Conservation (phyloP, 441 rosid species). For the Pelargonium cotyledonis region DNA sequence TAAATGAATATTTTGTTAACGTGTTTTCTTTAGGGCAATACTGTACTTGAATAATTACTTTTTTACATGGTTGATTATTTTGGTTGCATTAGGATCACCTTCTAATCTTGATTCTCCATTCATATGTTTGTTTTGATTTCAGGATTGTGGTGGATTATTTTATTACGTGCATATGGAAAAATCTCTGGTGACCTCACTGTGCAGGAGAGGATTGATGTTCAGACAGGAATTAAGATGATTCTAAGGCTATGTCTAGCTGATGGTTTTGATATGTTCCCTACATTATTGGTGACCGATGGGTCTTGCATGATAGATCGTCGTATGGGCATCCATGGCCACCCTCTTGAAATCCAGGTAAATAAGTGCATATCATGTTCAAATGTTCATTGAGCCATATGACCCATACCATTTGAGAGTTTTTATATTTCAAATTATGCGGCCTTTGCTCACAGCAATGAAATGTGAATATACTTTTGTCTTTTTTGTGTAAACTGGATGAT, state of each 20-base stretch:
- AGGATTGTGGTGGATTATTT: slow-evolving; percentile 97
- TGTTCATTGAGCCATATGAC: background rate
- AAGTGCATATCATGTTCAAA: background rate
- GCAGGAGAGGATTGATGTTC: slow-evolving; percentile 92
- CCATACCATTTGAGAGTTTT: background rate
- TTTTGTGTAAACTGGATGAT: too few relatives aligned
- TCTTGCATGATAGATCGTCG: slow-evolving; percentile 95
- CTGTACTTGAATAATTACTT: background rate
- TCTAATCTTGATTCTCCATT: background rate
- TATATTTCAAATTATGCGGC: too few relatives aligned
- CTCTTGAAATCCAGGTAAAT: slow-evolving; percentile 84
- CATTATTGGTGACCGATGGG: slow-evolving; percentile 83
- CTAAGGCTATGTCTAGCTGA: slow-evolving; percentile 76
- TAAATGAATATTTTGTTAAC: slow-evolving; percentile 13
- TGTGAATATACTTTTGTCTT: too few relatives aligned
- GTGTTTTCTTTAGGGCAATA: background rate
- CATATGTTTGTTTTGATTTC: slow-evolving; percentile 15
- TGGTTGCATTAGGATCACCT: slow-evolving; percentile 6
- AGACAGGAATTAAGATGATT: slow-evolving; percentile 89
- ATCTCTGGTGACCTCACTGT: slow-evolving; percentile 69
- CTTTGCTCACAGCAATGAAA: too few relatives aligned
- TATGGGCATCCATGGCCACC: slow-evolving; percentile 93
- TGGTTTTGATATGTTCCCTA: slow-evolving; percentile 94
- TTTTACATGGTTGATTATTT: background rate
- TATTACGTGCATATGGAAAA: slow-evolving; percentile 84